Evolutionary conservation across 2,329 filamentous ascomycete genomes (phyloP).

Genomic region (Nemania sp.): DNA sequence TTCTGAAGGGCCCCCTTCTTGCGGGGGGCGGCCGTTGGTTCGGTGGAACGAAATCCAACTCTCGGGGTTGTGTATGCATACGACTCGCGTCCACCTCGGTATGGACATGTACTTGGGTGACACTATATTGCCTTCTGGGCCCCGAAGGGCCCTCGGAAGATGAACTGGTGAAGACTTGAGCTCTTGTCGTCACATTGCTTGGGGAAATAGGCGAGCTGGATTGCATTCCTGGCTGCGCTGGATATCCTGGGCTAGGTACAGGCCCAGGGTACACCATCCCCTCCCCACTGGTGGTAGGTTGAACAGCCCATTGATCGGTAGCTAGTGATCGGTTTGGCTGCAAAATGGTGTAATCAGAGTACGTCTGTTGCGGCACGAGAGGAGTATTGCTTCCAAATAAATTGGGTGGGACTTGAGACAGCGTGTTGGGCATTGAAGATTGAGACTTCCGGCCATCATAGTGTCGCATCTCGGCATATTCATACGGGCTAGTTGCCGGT

Average conservation of each 20-base stretch:
- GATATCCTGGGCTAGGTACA: conserved; percentile 35
- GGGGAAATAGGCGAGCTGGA: conserved; percentile 29
- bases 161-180: conserved; percentile 26
- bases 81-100: conserved; percentile 30
- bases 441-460: conserved; percentile 35
- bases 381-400: conserved; percentile 40
- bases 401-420: conserved; percentile 35
- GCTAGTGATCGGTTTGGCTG: conserved; percentile 41
- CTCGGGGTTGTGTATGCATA: conserved; percentile 26
- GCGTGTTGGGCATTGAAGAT: conserved; percentile 33
- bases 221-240: conserved; percentile 32
- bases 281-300: conserved; percentile 43
- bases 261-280: conserved; percentile 47
- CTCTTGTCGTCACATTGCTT: conserved; percentile 30
- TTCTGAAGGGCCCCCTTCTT: conserved; percentile 59
- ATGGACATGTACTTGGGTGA: conserved; percentile 18
- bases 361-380: conserved; percentile 37
- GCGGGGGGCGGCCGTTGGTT: conserved; percentile 45
- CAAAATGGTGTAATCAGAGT: conserved; percentile 45
- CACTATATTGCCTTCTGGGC: conserved; percentile 28
- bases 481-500: conserved; percentile 34
- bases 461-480: conserved; percentile 32
- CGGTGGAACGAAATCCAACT: conserved; percentile 43
- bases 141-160: conserved; percentile 22
- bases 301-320: conserved; percentile 34